Evolutionary conservation across 169 alveolate species (phyloP).

Genomic region (Plasmodium vivax): DNA sequence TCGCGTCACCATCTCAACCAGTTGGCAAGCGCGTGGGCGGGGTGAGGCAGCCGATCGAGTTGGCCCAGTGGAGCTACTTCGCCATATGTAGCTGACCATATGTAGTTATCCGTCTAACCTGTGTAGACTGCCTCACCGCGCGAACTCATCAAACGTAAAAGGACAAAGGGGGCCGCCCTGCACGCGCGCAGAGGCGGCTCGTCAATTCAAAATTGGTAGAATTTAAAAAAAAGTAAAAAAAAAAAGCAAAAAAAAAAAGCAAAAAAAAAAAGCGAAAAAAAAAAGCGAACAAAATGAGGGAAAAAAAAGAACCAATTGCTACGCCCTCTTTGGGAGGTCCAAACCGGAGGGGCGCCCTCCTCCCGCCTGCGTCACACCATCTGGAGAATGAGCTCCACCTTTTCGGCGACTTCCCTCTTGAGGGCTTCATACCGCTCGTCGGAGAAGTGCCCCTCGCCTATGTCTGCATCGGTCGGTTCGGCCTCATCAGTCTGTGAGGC

Average conservation of each 20-base stretch:
- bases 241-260: background rate
- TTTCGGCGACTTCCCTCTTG: conserved; percentile 25
- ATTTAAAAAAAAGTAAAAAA: too few relatives aligned
- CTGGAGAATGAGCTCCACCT: conserved; percentile 31
- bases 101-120: too few relatives aligned
- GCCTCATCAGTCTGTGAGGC: background rate
- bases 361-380: background rate
- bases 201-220: background rate
- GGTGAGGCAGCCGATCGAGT: background rate
- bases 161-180: background rate
- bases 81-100: too few relatives aligned
- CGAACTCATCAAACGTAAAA: background rate
- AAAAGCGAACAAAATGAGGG: too few relatives aligned
- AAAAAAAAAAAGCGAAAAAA: too few relatives aligned
- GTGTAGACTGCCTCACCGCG: background rate
- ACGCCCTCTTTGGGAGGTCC: background rate
- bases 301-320: too few relatives aligned
- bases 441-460: background rate
- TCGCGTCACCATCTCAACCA: background rate
- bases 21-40: background rate
- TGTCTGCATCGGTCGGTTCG: background rate
- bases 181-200: background rate
- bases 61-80: background rate
- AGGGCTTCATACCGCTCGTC: conserved; percentile 8
- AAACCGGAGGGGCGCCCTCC: background rate